Evolutionary conservation across 2,329 filamentous ascomycete genomes (phyloP).

Genomic region (Cadophora malorum): DNA sequence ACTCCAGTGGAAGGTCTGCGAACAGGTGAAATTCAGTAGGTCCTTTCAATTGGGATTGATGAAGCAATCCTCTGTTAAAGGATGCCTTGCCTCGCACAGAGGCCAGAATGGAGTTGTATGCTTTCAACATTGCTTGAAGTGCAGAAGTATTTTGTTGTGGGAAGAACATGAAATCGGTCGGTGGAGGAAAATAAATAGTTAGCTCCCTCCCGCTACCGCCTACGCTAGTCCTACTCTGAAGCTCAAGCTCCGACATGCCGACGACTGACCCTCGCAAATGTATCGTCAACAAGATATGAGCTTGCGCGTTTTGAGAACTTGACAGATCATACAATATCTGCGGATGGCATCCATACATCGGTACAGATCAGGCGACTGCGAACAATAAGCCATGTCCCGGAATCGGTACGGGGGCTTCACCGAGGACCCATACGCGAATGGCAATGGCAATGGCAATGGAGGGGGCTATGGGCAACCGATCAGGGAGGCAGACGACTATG

Average conservation of each 20-base stretch:
- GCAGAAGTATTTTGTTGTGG: background rate
- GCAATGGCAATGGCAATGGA: conserved; percentile 38
- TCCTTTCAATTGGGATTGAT: background rate
- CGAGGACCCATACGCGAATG: conserved; percentile 42
- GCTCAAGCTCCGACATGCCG: conserved; percentile 15
- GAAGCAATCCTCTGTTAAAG: background rate
- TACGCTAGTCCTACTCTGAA: conserved; percentile 1
- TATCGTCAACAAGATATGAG: background rate
- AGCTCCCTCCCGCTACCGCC: conserved; percentile 22
- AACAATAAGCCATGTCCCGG: conserved; percentile 42
- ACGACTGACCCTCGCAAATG: background rate
- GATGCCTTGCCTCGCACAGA: conserved; percentile 5
- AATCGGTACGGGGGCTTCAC: conserved; percentile 44
- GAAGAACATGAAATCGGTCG: background rate
- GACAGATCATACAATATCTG: conserved; percentile 8
- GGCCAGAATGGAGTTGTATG: conserved; percentile 17
- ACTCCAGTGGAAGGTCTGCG: conserved; percentile 29
- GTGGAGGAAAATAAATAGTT: background rate
- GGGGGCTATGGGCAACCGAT: conserved; percentile 36
- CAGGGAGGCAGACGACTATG: conserved; percentile 42
- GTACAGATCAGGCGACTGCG: conserved; percentile 33
- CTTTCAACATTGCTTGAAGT: conserved; percentile 14
- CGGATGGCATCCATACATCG: conserved; percentile 36
- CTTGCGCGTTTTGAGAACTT: background rate
- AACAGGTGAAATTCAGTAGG: conserved; percentile 28